These are phyloP conservation scores for Chiua virens DNA, from an alignment of 768 basidiomycete species.

Conservation along the genomic window DNA sequence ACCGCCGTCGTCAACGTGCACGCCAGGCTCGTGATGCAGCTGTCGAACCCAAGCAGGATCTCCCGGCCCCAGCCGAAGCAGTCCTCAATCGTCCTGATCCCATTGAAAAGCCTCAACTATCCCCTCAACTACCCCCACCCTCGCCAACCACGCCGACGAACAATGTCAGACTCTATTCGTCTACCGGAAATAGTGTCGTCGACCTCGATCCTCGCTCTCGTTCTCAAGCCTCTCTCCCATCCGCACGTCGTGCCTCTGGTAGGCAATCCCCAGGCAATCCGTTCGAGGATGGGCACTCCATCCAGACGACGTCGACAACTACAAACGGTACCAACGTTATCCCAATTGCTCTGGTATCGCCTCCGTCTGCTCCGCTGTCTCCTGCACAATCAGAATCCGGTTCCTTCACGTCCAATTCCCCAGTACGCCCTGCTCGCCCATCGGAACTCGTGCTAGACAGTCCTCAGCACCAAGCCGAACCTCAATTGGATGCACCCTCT, in stretches of 20 bases:
- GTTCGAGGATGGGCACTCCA: conserved; percentile 75
- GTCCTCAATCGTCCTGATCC: conserved; percentile 86
- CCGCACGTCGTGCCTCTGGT: conserved; percentile 17
- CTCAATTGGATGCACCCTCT: conserved; percentile 35
- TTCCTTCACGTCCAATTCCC: conserved; percentile 33
- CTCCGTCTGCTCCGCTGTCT: conserved; percentile 43
- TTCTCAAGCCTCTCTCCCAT: conserved; percentile 34
- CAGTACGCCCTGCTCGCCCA: conserved; percentile 56
- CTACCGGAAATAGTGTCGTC: conserved; percentile 50
- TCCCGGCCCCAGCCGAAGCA: conserved; percentile 71
- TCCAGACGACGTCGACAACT: conserved; percentile 71
- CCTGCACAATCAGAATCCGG: conserved; percentile 34
- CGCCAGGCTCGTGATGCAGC: conserved; percentile 33
- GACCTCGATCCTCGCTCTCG: conserved; percentile 60
- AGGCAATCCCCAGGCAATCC: conserved; percentile 51
- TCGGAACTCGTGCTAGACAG: conserved; percentile 62
- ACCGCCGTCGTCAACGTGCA: conserved; percentile 56
- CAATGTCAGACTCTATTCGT: conserved; percentile 49
- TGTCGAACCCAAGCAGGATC: conserved; percentile 51
- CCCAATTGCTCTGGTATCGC: conserved; percentile 77
- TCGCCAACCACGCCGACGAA: conserved; percentile 18
- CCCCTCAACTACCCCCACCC: not conserved
- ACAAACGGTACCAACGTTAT: conserved; percentile 85
- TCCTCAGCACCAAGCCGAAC: conserved; percentile 59
- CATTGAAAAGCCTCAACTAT: conserved; percentile 52